A percentile compares a stretch with the other conserved stretches of the same genome.
These are phyloP conservation scores for Sporothrix brasiliensis DNA, from an alignment of 2,329 filamentous ascomycete genomes.

Conservation along the genomic window DNA sequence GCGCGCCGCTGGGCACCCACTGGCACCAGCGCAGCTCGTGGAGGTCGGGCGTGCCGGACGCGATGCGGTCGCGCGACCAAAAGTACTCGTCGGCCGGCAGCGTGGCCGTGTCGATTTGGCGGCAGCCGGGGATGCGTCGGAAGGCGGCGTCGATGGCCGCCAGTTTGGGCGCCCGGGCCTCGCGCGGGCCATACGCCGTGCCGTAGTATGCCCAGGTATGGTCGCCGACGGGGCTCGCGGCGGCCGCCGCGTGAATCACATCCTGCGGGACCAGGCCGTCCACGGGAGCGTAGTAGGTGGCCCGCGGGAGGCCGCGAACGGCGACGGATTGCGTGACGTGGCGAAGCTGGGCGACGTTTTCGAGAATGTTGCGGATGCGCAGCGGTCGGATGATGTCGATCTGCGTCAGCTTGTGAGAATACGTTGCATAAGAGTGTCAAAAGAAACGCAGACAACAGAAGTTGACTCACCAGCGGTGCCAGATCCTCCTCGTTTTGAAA, in stretches of 20 bases:
- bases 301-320: slow-evolving; percentile 48
- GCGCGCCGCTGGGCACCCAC: slow-evolving; percentile 55
- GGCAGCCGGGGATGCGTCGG: slow-evolving; percentile 41
- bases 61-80: slow-evolving; percentile 44
- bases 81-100: slow-evolving; percentile 45
- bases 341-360: slow-evolving; percentile 51
- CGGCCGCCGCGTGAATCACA: slow-evolving; percentile 41
- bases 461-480: slow-evolving; percentile 37
- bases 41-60: slow-evolving; percentile 44
- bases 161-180: slow-evolving; percentile 44
- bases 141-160: slow-evolving; percentile 42
- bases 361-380: slow-evolving; percentile 42
- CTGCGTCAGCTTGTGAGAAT: slow-evolving; percentile 31
- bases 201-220: slow-evolving; percentile 56
- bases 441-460: too few species aligned
- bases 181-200: slow-evolving; percentile 45
- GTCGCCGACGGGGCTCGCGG: slow-evolving; percentile 46
- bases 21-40: slow-evolving; percentile 49
- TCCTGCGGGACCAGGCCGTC: slow-evolving; percentile 40
- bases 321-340: slow-evolving; percentile 45
- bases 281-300: slow-evolving; percentile 39
- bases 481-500: slow-evolving; percentile 45
- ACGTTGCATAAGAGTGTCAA: slow-evolving; percentile 32
- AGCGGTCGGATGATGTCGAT: slow-evolving; percentile 46
- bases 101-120: slow-evolving; percentile 45